Evolutionary conservation across 192 early-diverging fungal species (phyloP).

Genomic region (Geranomyces michiganensis): DNA sequence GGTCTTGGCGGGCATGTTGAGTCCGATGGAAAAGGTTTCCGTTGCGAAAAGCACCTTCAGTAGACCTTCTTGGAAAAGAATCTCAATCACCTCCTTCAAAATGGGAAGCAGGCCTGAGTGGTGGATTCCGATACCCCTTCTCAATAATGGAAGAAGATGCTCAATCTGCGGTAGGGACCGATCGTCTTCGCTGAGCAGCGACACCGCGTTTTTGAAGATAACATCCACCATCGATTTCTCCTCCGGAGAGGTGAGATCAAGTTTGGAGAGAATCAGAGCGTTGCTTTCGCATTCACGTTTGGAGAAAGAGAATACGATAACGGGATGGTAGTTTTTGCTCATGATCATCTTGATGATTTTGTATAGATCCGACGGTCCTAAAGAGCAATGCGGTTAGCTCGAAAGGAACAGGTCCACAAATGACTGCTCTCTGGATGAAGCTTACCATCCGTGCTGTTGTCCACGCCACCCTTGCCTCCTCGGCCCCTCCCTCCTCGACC

Average conservation of each 20-base stretch:
- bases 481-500: constrained; percentile 47
- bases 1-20: constrained; percentile 99
- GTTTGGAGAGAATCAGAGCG: constrained; percentile 87
- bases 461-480: constrained; percentile 32
- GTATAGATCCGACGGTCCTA: constrained; percentile 79
- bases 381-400: background rate
- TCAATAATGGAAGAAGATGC: constrained; percentile 86
- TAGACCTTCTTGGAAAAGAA: constrained; percentile 96
- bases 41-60: constrained; percentile 98
- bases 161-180: constrained; percentile 88
- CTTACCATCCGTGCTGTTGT: constrained; percentile 15
- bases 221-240: constrained; percentile 82
- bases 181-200: constrained; percentile 85
- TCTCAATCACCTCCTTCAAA: constrained; percentile 95
- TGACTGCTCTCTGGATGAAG: background rate
- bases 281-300: constrained; percentile 92
- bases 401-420: background rate
- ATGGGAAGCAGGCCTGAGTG: constrained; percentile 95
- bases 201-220: constrained; percentile 88
- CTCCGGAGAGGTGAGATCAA: constrained; percentile 87
- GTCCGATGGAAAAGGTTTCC: constrained; percentile 97
- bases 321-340: constrained; percentile 94
- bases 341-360: constrained; percentile 96
- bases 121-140: constrained; percentile 95
- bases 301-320: constrained; percentile 95